Percentiles rank a stretch among this genome's conserved stretches.
Conservation (phyloP, 805 yeast species). For the Candida vaughaniae region DNA sequence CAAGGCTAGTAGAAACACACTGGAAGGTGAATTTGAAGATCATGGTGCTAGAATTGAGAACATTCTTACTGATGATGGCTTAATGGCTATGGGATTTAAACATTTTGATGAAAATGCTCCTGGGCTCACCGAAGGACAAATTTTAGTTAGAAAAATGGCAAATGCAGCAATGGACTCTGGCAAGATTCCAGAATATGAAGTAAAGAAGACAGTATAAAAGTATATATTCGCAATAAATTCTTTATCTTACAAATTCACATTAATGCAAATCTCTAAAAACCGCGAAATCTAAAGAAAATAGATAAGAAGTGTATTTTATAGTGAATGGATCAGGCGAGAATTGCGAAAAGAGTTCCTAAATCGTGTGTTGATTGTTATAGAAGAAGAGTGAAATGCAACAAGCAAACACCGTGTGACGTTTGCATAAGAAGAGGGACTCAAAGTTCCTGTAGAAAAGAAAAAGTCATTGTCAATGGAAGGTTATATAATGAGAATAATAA, state of each 20-base stretch:
- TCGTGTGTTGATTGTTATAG: conserved; percentile 13
- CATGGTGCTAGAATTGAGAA: conserved; percentile 19
- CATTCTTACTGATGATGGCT: conserved; percentile 19
- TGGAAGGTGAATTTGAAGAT: conserved; percentile 16
- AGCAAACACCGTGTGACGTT: conserved; percentile 15
- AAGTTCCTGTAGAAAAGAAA: conserved; percentile 30
- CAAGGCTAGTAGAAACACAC: neutral
- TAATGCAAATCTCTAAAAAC: too few relatives aligned
- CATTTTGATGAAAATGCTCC: conserved; percentile 20
- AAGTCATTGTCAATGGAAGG: conserved; percentile 30
- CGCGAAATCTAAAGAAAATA: neutral
- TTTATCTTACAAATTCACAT: too few relatives aligned
- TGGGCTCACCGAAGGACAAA: conserved; percentile 25
- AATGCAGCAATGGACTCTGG: conserved; percentile 17
- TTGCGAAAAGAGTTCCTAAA: conserved; percentile 19
- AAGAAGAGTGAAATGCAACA: conserved; percentile 15
- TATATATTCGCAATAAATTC: too few relatives aligned
- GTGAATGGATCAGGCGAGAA: conserved; percentile 1
- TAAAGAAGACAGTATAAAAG: too few relatives aligned
- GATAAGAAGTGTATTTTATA: too few relatives aligned
- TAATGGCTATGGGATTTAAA: conserved; percentile 23
- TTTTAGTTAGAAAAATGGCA: conserved; percentile 21
- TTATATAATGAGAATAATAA: conserved; percentile 19
- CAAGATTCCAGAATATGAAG: neutral
- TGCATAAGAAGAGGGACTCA: conserved; percentile 24